A percentile compares a stretch with the other conserved stretches of the same genome.
Conservation (phyloP, 352 stramenopile genomes). For the Pythium utonaiense region DNA sequence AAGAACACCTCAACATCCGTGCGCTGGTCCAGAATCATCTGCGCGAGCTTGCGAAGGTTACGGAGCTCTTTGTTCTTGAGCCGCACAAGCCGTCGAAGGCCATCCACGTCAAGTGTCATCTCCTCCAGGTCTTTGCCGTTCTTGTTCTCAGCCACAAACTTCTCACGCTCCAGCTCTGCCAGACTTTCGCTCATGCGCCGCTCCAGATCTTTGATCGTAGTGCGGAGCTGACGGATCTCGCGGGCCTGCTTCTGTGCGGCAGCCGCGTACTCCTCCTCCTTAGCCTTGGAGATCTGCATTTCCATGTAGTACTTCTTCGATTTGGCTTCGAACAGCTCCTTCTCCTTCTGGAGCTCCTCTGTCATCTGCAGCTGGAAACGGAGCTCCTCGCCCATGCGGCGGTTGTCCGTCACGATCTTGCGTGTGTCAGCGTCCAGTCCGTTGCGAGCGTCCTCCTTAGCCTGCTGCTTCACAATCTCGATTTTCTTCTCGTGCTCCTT, state of each 20-base stretch:
- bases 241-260: conserved; percentile 72
- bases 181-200: conserved; percentile 67
- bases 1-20: conserved; percentile 92
- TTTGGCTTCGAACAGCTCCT: conserved; percentile 57
- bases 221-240: conserved; percentile 69
- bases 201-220: conserved; percentile 73
- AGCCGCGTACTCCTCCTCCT: conserved; percentile 85
- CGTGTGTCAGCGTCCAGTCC: conserved; percentile 88
- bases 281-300: conserved; percentile 71
- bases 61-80: conserved; percentile 94
- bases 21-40: conserved; percentile 90
- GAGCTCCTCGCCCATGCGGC: conserved; percentile 90
- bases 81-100: conserved; percentile 77
- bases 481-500: conserved; percentile 87
- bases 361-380: conserved; percentile 91
- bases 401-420: conserved; percentile 91
- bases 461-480: conserved; percentile 83
- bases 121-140: conserved; percentile 76
- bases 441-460: conserved; percentile 87
- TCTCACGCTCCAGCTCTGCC: conserved; percentile 65
- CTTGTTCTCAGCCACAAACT: conserved; percentile 41
- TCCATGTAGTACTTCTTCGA: conserved; percentile 67
- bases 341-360: conserved; percentile 85
- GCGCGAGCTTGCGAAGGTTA: conserved; percentile 82
- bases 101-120: conserved; percentile 80